These are phyloP conservation scores for Arthroderma sp. DNA, from an alignment of 2,329 filamentous ascomycete species.

Conservation along the genomic window DNA sequence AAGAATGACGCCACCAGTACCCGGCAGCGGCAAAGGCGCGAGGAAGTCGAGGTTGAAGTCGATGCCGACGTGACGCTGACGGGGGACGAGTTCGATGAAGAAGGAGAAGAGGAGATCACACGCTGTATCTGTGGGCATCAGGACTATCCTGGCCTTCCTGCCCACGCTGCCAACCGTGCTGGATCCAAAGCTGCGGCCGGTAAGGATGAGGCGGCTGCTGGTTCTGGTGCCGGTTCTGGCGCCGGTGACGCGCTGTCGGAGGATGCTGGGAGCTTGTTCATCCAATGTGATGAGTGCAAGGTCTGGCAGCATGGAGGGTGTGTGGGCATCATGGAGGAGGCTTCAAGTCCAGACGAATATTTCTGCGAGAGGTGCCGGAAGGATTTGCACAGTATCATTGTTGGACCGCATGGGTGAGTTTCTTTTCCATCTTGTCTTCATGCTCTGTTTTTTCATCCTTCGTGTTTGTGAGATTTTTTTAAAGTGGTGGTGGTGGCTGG, in stretches of 20 bases:
- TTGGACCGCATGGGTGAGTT: constrained; percentile 72
- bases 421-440: constrained; percentile 5
- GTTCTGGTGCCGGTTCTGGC: not conserved
- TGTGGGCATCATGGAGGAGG: constrained; percentile 91
- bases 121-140: constrained; percentile 89
- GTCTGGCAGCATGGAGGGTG: constrained; percentile 99
- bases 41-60: constrained; percentile 39
- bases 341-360: constrained; percentile 88
- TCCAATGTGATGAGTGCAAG: constrained; percentile 95
- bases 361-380: constrained; percentile 93
- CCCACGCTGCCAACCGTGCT: constrained; percentile 47
- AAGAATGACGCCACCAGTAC: constrained; percentile 54
- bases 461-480: no score
- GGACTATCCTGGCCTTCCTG: constrained; percentile 75
- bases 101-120: constrained; percentile 84
- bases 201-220: constrained; percentile 46
- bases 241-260: constrained; percentile 54
- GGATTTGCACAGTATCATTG: constrained; percentile 75
- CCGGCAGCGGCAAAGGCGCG: constrained; percentile 57
- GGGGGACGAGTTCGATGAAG: constrained; percentile 35
- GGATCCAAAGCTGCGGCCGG: constrained; percentile 41
- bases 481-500: not conserved
- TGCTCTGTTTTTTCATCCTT: not conserved
- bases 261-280: constrained; percentile 87
- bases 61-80: constrained; percentile 43